A percentile compares a stretch with the other conserved stretches of the same genome.
Evolutionary conservation across 805 yeast genomes (phyloP).

Genomic region (Ogataea nakhonphanomensis): DNA sequence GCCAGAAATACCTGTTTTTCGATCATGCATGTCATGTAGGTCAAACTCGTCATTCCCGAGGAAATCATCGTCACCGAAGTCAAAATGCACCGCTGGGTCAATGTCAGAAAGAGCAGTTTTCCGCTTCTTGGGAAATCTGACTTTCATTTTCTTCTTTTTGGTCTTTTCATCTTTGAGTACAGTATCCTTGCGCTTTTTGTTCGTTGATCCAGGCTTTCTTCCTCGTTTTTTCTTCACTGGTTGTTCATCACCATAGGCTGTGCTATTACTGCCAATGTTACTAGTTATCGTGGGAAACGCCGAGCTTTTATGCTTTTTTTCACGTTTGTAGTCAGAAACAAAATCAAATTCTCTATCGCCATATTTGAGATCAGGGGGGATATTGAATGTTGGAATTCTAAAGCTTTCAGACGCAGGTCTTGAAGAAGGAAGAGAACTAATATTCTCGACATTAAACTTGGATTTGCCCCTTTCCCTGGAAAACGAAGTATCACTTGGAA

Average conservation of each 20-base stretch:
- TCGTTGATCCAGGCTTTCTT: constrained; percentile 21
- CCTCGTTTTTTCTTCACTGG: constrained; percentile 20
- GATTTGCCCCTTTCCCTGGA: constrained; percentile 11
- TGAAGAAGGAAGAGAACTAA: constrained; percentile 18
- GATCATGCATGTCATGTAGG: constrained; percentile 7
- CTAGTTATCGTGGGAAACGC: constrained; percentile 10
- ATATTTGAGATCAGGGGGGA: constrained; percentile 17
- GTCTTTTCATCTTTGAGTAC: constrained; percentile 11
- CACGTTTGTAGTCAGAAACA: constrained; percentile 6
- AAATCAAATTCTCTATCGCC: constrained; percentile 11
- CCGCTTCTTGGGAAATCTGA: constrained; percentile 16
- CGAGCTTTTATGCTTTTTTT: constrained; percentile 9
- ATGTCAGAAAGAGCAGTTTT: constrained; percentile 8
- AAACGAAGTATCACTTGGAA: constrained; percentile 12
- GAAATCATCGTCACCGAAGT: constrained; percentile 8
- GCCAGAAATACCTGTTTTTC: neutral
- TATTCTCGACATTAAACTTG: constrained; percentile 15
- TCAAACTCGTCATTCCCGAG: constrained; percentile 8
- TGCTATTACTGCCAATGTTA: constrained; percentile 6
- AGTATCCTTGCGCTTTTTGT: constrained; percentile 17
- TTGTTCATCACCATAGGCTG: neutral
- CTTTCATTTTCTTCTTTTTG: constrained; percentile 16
- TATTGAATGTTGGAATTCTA: constrained; percentile 16
- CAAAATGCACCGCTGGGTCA: constrained; percentile 11
- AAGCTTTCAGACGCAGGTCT: constrained; percentile 15